Percentiles rank a stretch among this genome's conserved stretches.
phyloP scores from a whole-genome alignment of 331 rosid species.

The Saraca asoca region DNA sequence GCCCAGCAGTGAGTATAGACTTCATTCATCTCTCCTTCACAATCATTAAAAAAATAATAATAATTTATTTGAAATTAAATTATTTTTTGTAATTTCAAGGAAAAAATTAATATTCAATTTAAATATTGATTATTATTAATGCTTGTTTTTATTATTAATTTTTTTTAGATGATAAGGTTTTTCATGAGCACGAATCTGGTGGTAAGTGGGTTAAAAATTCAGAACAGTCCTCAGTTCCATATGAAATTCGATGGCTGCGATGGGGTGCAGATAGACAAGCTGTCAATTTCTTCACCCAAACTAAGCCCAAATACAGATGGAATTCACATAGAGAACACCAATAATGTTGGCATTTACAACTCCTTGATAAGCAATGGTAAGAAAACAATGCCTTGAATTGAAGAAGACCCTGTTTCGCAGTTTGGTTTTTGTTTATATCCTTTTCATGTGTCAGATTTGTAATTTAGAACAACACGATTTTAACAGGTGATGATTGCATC shows the following conservation, averaged over 20 bases:
- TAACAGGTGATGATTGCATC: constrained; percentile 92
- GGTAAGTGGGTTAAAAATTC: constrained; percentile 63
- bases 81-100: too few species aligned
- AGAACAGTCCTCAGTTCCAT: constrained; percentile 88
- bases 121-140: too few species aligned
- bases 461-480: constrained; percentile 22
- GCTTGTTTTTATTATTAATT: neutral
- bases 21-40: too few species aligned
- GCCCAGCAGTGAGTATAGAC: constrained; percentile 78
- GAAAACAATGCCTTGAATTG: neutral
- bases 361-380: constrained; percentile 83
- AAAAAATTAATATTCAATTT: too few species aligned
- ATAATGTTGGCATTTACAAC: constrained; percentile 68
- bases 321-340: constrained; percentile 76
- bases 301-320: constrained; percentile 98
- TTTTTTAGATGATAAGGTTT: constrained; percentile 72
- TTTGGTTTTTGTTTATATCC: neutral
- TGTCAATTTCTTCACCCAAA: constrained; percentile 82
- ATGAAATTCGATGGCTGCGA: constrained; percentile 87
- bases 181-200: constrained; percentile 83
- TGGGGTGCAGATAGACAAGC: constrained; percentile 65
- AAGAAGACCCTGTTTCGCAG: neutral
- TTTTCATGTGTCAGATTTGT: constrained; percentile 1
- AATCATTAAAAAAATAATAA: too few species aligned
- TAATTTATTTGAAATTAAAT: too few species aligned